phyloP scores from a whole-genome alignment of 768 basidiomycete species.

The Kwoniella shandongensis region DNA sequence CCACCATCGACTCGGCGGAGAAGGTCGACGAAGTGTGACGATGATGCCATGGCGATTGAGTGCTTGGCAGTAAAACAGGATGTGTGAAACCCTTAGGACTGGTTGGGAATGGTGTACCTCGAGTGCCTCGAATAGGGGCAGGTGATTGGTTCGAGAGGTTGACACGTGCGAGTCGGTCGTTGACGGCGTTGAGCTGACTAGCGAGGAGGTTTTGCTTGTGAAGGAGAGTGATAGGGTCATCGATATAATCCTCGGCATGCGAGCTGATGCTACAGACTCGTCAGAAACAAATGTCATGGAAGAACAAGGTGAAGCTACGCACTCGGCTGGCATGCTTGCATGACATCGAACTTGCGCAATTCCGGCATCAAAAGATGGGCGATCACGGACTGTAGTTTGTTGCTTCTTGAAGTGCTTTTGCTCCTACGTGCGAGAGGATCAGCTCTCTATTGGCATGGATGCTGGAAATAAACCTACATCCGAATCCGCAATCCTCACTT shows the following conservation, averaged over 20 bases:
- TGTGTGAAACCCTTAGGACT: no score
- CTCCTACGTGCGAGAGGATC: constrained; percentile 5
- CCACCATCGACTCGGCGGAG: constrained; percentile 5
- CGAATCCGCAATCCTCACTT: constrained; percentile 39
- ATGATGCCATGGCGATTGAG: not conserved
- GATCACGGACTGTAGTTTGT: constrained; percentile 12
- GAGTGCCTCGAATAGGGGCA: no score
- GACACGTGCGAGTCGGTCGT: constrained; percentile 6
- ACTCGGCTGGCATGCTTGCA: constrained; percentile 1
- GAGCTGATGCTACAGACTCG: no score
- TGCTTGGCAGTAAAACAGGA: no score
- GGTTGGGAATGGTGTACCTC: no score
- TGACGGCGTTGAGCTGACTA: constrained; percentile 9
- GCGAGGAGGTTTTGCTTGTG: constrained; percentile 9
- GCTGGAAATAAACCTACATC: constrained; percentile 22
- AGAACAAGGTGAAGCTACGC: not conserved
- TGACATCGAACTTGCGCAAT: not conserved
- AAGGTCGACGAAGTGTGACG: constrained; percentile 4
- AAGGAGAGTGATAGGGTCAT: constrained; percentile 5
- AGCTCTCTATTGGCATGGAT: not conserved
- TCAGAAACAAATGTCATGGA: no score
- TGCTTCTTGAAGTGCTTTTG: constrained; percentile 24
- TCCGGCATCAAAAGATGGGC: not conserved
- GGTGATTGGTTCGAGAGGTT: not conserved
- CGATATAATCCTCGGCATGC: not conserved